Evolutionary conservation across 2,329 filamentous ascomycete genomes (phyloP), one percentile per base, ranked within the genome.

Genomic region (Neofusicoccum kwambonambiense): DNA sequence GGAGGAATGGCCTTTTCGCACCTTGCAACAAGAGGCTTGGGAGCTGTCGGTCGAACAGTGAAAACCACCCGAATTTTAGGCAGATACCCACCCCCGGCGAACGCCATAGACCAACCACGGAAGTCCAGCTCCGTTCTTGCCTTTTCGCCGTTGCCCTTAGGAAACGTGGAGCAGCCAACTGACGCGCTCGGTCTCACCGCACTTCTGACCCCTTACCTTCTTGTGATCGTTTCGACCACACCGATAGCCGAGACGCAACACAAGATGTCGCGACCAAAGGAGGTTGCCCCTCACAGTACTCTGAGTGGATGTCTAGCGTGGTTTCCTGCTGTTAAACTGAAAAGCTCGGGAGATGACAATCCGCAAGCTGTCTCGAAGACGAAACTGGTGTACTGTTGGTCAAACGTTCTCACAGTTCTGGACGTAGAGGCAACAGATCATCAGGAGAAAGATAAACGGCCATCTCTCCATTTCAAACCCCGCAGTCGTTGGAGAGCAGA

Each of bases 1-100:
- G 87, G 87, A 56, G 95, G 96, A 19, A 99, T 99, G 96, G 94
- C 95, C 0, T 99, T 99, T 76, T 97, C 95, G 3, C 96, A 99
- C 77, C 85, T 99, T 9, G 96, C 95, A 9, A 96, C 92, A 9
- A 86, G 96, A 71, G 96, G 95, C 1, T 89, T 96, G 42, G 95
- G 95, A 3, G 86, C 93, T 27, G 84, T 99, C 22, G 93, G 90
- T 5, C 87, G 95, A 65, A 89, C 88, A 0, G 90, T 99, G 52
- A 97, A 92, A 79, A 96, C 92, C 0, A 94, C 91, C 2, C 86
- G 96, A 66, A 93, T 99, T 67, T 80, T 99, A 5, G 95, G 96
- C 6, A 87, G 95, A 60, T 99, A 99, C 78, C 94, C 94, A 0
- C 85, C 91, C 67, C 83, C 87, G 13, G 82, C 87, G 13, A 80